Conservation (phyloP, 23 red algal species). For the Agarophyton chilense region DNA sequence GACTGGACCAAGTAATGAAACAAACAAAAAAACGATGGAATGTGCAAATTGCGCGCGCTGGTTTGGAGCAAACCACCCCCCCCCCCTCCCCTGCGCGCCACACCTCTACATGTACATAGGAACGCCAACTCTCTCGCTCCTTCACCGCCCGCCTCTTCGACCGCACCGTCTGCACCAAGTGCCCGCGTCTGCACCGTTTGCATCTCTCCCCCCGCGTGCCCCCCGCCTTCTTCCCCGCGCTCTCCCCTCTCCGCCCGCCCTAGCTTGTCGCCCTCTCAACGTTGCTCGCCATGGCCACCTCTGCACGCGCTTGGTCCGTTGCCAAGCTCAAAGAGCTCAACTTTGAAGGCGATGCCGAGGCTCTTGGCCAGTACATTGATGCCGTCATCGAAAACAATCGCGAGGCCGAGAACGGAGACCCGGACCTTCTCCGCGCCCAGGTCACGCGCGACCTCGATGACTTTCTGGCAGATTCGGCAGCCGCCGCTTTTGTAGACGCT, state of each 20-base stretch:
- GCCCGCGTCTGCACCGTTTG: no score
- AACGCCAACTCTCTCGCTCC: no score
- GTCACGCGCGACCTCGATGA: constrained; percentile 57
- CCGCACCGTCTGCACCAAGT: background rate
- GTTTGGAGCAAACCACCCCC: no score
- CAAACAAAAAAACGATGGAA: no score
- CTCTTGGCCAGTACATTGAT: constrained; percentile 69
- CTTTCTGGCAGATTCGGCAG: constrained; percentile 53
- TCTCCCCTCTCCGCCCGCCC: background rate
- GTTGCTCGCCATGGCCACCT: constrained; percentile 16
- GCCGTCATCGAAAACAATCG: constrained; percentile 74
- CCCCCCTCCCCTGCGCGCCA: no score
- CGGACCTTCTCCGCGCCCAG: constrained; percentile 39
- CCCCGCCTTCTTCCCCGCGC: no score
- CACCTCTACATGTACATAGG: no score
- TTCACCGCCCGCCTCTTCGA: no score
- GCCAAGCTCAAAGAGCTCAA: constrained; percentile 53
- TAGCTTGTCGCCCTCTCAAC: background rate
- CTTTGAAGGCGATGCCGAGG: constrained; percentile 72
- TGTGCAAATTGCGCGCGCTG: no score
- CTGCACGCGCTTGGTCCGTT: constrained; percentile 63
- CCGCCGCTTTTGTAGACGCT: constrained; percentile 44
- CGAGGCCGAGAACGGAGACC: constrained; percentile 50
- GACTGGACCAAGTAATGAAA: no score
- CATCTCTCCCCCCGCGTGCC: no score